These are phyloP conservation scores for Boletus coccyginus DNA, from an alignment of 768 basidiomycete genomes.

Conservation along the genomic window DNA sequence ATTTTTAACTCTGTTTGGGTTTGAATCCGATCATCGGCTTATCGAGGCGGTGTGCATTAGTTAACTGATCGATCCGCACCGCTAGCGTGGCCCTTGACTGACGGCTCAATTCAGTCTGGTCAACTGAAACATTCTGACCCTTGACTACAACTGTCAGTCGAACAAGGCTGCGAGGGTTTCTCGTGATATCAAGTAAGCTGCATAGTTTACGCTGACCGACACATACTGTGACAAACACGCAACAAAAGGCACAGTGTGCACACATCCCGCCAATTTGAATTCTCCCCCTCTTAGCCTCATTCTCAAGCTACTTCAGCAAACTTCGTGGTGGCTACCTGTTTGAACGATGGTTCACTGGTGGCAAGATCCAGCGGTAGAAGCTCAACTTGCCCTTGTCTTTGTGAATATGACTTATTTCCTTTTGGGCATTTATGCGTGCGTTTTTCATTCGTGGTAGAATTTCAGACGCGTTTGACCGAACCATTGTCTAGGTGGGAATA, in stretches of 20 bases:
- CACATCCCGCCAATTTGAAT: background rate
- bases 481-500: conserved; percentile 24
- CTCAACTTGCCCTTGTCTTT: background rate
- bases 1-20: too few relatives aligned
- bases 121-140: too few relatives aligned
- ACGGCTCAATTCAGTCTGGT: too few relatives aligned
- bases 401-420: conserved; percentile 8
- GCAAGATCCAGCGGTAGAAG: conserved; percentile 12
- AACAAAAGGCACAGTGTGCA: background rate
- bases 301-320: background rate
- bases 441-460: background rate
- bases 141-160: too few relatives aligned
- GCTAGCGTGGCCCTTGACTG: too few relatives aligned
- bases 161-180: too few relatives aligned
- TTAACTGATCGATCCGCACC: too few relatives aligned
- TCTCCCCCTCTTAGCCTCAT: background rate
- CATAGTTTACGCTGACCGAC: too few relatives aligned
- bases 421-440: conserved; percentile 21
- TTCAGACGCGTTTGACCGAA: background rate
- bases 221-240: too few relatives aligned
- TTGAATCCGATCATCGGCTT: too few relatives aligned
- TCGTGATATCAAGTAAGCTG: too few relatives aligned
- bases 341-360: conserved; percentile 16
- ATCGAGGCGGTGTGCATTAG: too few relatives aligned
- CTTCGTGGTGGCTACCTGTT: background rate